Base-by-base conservation (phyloP, 2,329 filamentous ascomycete genomes). In the Alternaria incomplexa region DNA sequence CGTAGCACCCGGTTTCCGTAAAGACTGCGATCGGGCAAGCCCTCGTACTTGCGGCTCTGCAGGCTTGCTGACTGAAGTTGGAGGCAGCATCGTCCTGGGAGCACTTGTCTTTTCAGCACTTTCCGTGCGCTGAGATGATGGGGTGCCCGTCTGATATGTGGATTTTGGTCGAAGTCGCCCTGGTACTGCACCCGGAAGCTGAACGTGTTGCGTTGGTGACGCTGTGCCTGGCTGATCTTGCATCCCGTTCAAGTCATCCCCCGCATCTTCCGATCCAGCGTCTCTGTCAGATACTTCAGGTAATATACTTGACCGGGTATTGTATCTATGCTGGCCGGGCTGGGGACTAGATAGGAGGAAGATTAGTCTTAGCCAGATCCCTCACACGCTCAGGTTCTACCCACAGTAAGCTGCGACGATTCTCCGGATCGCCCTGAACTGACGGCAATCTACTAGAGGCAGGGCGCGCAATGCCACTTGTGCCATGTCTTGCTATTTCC, bases 161-260 rank as follows among this genome's bases (percentile, higher is more conserved):
- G 77, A 77, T 51, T 70, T 72, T 63, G 74, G 76, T 59, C 76
- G 68, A 36, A 70, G 69, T 17, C 74, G 73, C 26, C 58, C 65
- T 9, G 61, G 13, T 13, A 45, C 58, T 25, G 58, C 28, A 17
- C 30, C 56, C 20, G 64, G 56, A 22, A 40, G 20, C 54, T 40
- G 53, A 20, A 25, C 26, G 26, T 55, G 58, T 56, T 51, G 50
- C 4, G 47, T 51, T 17, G 53, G 12, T 25, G 47, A 15, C 53
- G 28, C 36, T 46, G 50, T 25, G 17, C 48, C 61, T 26, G 54
- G 32, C 23, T 36, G 28, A 30, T 44, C 17, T 20, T 26, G 47
- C 23, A 48, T 28, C n/a, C 52, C 36, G 36, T 17, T 51, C 17
- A 30, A 30, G 45, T 15, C 44, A 17, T 15, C 25, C 11, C 22